Base-by-base conservation (phyloP, 2,329 filamentous ascomycete species). In the Metarhizium robertsii region DNA sequence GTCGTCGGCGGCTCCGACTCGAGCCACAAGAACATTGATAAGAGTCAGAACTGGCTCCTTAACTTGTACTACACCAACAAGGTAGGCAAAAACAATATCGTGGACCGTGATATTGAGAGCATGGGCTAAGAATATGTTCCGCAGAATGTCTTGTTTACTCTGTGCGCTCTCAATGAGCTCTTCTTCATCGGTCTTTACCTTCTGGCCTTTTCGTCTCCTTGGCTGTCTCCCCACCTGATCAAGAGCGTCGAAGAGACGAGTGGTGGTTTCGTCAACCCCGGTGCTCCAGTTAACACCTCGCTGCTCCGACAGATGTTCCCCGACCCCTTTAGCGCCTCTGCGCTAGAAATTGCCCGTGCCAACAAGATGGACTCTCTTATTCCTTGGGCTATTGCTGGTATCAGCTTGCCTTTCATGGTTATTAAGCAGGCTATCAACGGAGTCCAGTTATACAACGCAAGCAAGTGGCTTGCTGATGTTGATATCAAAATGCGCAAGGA, bases 171-270 rank as follows among this genome's bases (percentile, higher is more conserved):
- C 62, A 99, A 99, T 72, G 94, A 99, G 74, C 75, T 92, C 61
- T 99, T 96, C 80, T 99, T 99, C 79, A 96, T 99, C 68, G 92
- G 90, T 34, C 84, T 99, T 59, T 99, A 99, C 76, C 87, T 99
- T 54, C 86, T 99, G 57, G 96, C 92, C 65, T 99, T 99, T 79
- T 95, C 89, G 57, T 95, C 90, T 56, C 92, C 92, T 2, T 82
- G 85, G 42, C 83, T 97, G 55, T 94, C 90, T 2, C 92, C 94
- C 1, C 90, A 90, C 56, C 86, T 97, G 53, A 84, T 86, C 59
- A 76, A 83, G 64, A 76, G 82, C 13, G 77, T 84, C 45, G 79
- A 84, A 59, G 75, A 79, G 53, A 73, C 77, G 47, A 68, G 66
- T 54, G 76, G 77, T 54, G 76, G 75, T 53, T 73, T 74, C 50